phyloP scores from a whole-genome alignment of 75 land plant genomes.

The Chamaecyparis obtusa region DNA sequence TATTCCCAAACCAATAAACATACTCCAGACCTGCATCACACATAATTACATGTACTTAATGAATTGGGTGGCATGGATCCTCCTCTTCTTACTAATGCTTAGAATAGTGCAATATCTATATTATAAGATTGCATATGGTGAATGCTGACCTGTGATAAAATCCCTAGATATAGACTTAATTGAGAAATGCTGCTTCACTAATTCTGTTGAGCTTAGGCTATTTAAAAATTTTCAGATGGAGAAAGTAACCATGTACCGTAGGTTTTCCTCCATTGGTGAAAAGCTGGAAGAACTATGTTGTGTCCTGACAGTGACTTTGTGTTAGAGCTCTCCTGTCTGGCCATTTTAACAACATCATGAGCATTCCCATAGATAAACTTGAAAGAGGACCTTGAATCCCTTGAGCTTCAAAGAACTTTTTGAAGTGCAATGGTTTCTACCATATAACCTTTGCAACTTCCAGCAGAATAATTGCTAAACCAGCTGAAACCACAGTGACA shows the following conservation, averaged over 20 bases:
- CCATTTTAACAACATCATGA: constrained; percentile 22
- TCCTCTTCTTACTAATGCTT: too few species aligned
- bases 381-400: background rate
- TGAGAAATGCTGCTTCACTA: too few species aligned
- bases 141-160: too few species aligned
- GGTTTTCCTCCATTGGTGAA: constrained; percentile 7
- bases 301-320: constrained; percentile 1
- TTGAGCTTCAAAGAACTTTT: background rate
- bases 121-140: too few species aligned
- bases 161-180: too few species aligned
- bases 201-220: too few species aligned
- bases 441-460: background rate
- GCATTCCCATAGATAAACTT: constrained; percentile 26
- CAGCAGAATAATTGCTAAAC: background rate
- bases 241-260: constrained; percentile 20
- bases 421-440: constrained; percentile 1
- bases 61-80: too few species aligned
- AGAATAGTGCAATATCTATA: too few species aligned
- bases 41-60: too few species aligned
- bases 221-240: too few species aligned
- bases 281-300: constrained; percentile 30
- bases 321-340: constrained; percentile 4
- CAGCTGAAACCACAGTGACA: background rate
- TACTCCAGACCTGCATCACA: background rate
- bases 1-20: background rate